Percentiles rank a stretch among this genome's conserved stretches.
These are phyloP conservation scores for Cladophialophora chaetospira DNA, from an alignment of 2,329 filamentous ascomycete species.

Conservation along the genomic window DNA sequence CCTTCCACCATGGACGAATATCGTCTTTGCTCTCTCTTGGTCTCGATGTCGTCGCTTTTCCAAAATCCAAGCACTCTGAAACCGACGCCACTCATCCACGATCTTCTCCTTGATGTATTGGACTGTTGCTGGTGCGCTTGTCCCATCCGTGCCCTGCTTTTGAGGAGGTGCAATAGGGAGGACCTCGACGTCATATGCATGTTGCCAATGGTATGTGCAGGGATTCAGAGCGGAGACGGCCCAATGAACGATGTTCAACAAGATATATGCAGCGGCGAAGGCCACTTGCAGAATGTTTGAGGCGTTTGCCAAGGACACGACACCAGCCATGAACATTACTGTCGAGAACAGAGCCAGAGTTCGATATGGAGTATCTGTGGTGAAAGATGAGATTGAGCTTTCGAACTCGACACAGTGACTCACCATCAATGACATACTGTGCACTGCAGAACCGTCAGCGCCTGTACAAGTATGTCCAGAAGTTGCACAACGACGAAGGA, in stretches of 20 bases:
- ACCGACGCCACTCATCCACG: slow-evolving; percentile 18
- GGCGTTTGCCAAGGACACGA: slow-evolving; percentile 64
- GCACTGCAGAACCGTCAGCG: no score
- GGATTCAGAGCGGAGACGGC: slow-evolving; percentile 44
- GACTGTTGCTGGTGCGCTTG: not conserved
- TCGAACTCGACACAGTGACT: not conserved
- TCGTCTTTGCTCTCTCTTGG: slow-evolving; percentile 1
- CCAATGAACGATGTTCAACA: slow-evolving; percentile 64
- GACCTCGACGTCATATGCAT: slow-evolving; percentile 20
- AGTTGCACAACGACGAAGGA: no score
- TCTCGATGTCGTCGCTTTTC: slow-evolving; percentile 2
- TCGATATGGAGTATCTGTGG: slow-evolving; percentile 48
- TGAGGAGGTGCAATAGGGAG: slow-evolving; percentile 4
- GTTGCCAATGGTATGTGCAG: slow-evolving; percentile 22
- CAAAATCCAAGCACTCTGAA: slow-evolving; percentile 13
- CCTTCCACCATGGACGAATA: slow-evolving; percentile 20
- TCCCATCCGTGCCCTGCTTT: not conserved
- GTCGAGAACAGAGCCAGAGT: slow-evolving; percentile 61
- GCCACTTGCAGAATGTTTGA: slow-evolving; percentile 63
- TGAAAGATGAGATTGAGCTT: slow-evolving; percentile 27
- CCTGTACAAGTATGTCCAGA: no score
- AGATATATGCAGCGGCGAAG: slow-evolving; percentile 60
- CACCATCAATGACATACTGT: slow-evolving; percentile 52
- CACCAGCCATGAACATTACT: slow-evolving; percentile 61
- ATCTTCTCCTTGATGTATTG: slow-evolving; percentile 6